These are phyloP conservation scores for Porcisia deanei DNA, from an alignment of 208 protist species.

Conservation along the genomic window DNA sequence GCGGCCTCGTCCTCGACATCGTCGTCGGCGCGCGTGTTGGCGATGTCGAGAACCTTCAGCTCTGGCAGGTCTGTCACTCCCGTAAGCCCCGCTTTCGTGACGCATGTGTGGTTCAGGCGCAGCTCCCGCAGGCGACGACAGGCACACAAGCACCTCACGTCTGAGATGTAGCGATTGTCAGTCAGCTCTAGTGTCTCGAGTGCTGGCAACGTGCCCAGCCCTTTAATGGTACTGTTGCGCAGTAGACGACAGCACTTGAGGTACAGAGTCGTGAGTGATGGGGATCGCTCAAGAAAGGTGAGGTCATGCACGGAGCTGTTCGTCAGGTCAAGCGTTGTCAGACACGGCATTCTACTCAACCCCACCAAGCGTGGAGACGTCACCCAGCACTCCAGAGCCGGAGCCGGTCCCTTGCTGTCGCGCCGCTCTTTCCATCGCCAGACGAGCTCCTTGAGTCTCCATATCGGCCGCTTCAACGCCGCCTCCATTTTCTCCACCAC, in stretches of 20 bases:
- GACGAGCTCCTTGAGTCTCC: conserved; percentile 44
- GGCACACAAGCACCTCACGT: conserved; percentile 40
- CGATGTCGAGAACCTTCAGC: conserved; percentile 47
- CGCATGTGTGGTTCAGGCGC: conserved; percentile 41
- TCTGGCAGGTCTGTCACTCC: conserved; percentile 34
- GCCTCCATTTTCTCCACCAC: conserved; percentile 65
- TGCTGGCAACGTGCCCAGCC: conserved; percentile 21
- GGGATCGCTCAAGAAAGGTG: conserved; percentile 41
- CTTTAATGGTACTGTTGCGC: conserved; percentile 26
- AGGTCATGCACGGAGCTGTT: conserved; percentile 50
- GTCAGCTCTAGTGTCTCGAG: conserved; percentile 57
- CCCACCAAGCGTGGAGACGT: conserved; percentile 42
- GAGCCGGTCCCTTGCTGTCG: conserved; percentile 40
- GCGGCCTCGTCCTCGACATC: conserved; percentile 20
- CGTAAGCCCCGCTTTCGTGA: conserved; percentile 39
- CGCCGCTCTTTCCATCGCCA: conserved; percentile 74
- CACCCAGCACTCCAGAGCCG: conserved; percentile 57
- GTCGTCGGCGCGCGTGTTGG: conserved; percentile 51
- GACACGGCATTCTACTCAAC: conserved; percentile 34
- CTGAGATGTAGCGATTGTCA: conserved; percentile 45
- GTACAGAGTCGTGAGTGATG: conserved; percentile 28
- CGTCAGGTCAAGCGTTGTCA: conserved; percentile 47
- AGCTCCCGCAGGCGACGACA: conserved; percentile 45
- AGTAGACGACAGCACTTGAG: conserved; percentile 49
- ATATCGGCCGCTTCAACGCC: conserved; percentile 33